Base-by-base conservation (phyloP, 257 asterid genomes). In the Agastache rugosa region DNA sequence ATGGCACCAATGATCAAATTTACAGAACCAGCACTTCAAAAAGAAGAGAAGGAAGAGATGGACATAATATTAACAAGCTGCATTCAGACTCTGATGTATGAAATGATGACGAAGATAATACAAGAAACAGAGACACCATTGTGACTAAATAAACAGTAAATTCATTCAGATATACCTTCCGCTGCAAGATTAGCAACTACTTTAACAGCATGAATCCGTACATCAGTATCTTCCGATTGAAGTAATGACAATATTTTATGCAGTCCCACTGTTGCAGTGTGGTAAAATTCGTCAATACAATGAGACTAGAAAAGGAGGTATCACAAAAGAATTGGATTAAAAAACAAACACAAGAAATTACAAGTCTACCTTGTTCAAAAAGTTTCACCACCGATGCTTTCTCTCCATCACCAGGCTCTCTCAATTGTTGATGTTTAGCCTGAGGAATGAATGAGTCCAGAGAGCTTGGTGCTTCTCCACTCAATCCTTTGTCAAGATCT, bases 171-270 rank as follows among this genome's bases (percentile, higher is more conserved):
- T 65, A 73, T 69, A 91, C 98, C 98, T 89, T 93, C 97, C 3
- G 98, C 98, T 3, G 98, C 98, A 45, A 93, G 85, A 82, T 93
- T 93, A 35, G 98, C 98, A 20, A 93, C 97, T 29, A 93, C 96
- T 88, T 93, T 93, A 31, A 89, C 96, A 20, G 98, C 98, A 85
- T 93, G 97, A 69, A 91, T 91, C 17, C 92, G 94, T 64, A 91
- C 96, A 83, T 88, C 93, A 60, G 93, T 83, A 73, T 93, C 97
- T 45, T 87, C 97, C 27, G 98, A 85, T 76, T 89, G 96, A 77
- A 93, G 97, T 78, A 93, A 78, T 9, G 97, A 86, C 83, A 93
- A 75, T 80, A 93, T 93, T 82, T 87, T 91, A 75, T 89, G 93
- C 87, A 93, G 84, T 54, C 97, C 98, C 82, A 93, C 98, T 91